A percentile compares a stretch with the other conserved stretches of the same genome.
These are phyloP conservation scores for Pittosporum tobira DNA, from an alignment of 129 eudicot species.

Conservation along the genomic window DNA sequence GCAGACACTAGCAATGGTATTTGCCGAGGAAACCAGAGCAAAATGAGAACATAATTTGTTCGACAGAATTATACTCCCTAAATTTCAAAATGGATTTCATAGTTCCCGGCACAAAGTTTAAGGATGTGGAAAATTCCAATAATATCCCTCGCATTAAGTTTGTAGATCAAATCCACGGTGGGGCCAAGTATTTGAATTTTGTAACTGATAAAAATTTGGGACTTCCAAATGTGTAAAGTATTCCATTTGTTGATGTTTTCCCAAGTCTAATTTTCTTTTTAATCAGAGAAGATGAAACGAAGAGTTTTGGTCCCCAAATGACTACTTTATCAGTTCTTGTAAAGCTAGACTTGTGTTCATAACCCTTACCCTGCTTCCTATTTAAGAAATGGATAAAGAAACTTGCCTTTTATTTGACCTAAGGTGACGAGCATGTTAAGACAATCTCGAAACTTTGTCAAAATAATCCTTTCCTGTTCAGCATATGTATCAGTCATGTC, in stretches of 20 bases:
- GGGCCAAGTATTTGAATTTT: background rate
- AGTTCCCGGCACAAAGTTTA: too few species aligned
- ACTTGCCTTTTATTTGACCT: constrained; percentile 79
- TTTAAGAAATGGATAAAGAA: constrained; percentile 1
- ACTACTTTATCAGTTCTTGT: background rate
- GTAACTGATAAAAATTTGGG: background rate
- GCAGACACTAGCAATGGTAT: too few species aligned
- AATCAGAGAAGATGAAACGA: too few species aligned
- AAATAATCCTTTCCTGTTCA: constrained; percentile 67
- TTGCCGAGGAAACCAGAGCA: too few species aligned
- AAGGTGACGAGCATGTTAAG: constrained; percentile 67
- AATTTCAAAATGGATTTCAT: too few species aligned
- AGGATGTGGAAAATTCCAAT: too few species aligned
- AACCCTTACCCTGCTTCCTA: too few species aligned
- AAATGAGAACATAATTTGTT: too few species aligned
- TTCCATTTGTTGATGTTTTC: too few species aligned
- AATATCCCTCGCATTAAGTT: background rate
- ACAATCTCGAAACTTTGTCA: constrained; percentile 80
- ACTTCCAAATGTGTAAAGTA: background rate
- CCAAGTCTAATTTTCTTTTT: too few species aligned
- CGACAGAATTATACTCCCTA: too few species aligned
- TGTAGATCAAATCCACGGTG: background rate
- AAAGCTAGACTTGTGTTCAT: too few species aligned
- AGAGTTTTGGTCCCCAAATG: background rate
- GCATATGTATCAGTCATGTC: constrained; percentile 47